Evolutionary conservation across 1,284 basidiomycete genomes (phyloP), one percentile per base, ranked within the genome.

Genomic region (Ustilago esculenta): DNA sequence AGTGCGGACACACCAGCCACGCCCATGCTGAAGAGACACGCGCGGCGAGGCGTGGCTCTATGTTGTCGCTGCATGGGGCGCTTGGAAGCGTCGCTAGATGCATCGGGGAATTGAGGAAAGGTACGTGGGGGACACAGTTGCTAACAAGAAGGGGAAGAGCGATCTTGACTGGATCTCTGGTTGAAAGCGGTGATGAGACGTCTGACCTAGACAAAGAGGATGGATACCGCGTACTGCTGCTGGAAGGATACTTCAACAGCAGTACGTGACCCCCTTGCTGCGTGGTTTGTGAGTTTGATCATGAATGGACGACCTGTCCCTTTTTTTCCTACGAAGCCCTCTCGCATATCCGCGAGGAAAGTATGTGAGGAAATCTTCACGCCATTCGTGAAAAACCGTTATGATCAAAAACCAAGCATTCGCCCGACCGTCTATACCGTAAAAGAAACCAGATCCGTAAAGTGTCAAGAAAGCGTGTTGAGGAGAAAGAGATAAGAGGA

Each of bases 271-370:
- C 55, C 43, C 27, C 33, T 47, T 65, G 61, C 54, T 58, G 55
- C 50, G 49, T 54, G 51, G 46, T 41, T 46, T 20, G 20, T 52
- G 35, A n/a, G 14, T 5, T 35, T 51, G 55, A 69, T 69, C 54
- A 64, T 51, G 49, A 17, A 32, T 42, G 35, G 59, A 57, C 60
- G 40, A 52, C 59, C 66, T 48, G 66, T 69, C 66, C 50, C 15
- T 57, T 60, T 12, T 14, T 36, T 60, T 66, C 68, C 68, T 29
- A 36, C 63, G 68, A 63, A 71, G 68, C 68, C 68, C 68, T 71
- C 68, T 71, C 68, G 63, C 68, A 57, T 71, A 57, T 63, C 68
- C 63, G 68, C 68, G 68, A 71, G 68, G 68, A 71, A 45, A 47
- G 4, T 45, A 23, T 40, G 49, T 46, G 40, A 55, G 29, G 33